Evolutionary conservation across 169 alveolate genomes (phyloP).

Genomic region (Cryptosporidium sp.): DNA sequence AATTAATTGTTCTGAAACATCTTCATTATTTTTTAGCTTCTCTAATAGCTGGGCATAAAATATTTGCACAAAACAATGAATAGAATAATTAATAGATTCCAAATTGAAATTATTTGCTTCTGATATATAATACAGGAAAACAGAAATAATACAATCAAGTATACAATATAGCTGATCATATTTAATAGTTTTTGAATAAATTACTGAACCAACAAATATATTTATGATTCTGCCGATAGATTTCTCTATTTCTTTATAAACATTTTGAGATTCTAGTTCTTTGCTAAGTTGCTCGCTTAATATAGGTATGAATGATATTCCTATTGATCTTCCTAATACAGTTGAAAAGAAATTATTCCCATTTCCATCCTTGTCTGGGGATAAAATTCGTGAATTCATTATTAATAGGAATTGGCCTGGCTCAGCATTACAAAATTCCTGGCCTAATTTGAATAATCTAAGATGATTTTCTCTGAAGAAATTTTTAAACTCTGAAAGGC

Average conservation of each 20-base stretch:
- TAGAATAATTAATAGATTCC: neutral
- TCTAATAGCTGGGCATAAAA: neutral
- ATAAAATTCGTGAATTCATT: neutral
- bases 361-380: neutral
- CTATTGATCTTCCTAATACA: slow-evolving; percentile 41
- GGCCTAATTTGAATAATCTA: neutral
- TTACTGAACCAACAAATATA: slow-evolving; percentile 9
- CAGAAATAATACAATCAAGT: slow-evolving; percentile 38
- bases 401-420: neutral
- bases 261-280: neutral
- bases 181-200: neutral
- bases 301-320: slow-evolving; percentile 37
- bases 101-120: neutral
- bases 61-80: neutral
- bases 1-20: neutral
- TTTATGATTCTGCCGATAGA: neutral
- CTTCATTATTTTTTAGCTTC: neutral
- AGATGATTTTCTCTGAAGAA: slow-evolving; percentile 10
- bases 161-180: slow-evolving; percentile 27
- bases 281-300: neutral
- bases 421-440: neutral
- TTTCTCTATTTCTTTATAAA: neutral
- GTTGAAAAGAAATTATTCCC: slow-evolving; percentile 1
- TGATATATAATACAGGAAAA: slow-evolving; percentile 18
- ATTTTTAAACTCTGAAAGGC: slow-evolving; percentile 2